Evolutionary conservation across 108 stramenopile species (phyloP).

Genomic region (Cyclotella choctawhatcheeana): DNA sequence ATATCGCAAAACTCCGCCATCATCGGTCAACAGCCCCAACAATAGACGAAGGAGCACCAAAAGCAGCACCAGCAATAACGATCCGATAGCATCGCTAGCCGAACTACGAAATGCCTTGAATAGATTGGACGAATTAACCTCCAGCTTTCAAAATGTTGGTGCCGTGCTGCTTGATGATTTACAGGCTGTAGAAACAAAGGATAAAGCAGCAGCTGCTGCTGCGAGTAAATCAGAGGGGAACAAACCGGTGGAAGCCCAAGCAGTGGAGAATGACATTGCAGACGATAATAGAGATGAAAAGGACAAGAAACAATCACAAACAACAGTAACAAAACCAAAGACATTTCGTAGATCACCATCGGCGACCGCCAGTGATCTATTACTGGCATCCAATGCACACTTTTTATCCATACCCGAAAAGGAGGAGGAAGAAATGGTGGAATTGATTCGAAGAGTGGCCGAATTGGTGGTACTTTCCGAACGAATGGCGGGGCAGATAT

Average conservation of each 20-base stretch:
- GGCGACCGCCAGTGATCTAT: conserved; percentile 3
- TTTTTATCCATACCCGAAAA: conserved; percentile 36
- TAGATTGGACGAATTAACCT: conserved; percentile 47
- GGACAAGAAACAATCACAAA: neutral
- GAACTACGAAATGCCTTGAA: conserved; percentile 52
- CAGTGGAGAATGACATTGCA: neutral
- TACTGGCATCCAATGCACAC: conserved; percentile 23
- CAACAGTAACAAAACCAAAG: neutral
- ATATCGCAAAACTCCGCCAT: conserved; percentile 6
- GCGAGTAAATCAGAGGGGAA: neutral
- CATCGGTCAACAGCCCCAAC: neutral
- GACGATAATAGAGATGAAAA: neutral
- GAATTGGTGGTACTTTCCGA: conserved; percentile 82
- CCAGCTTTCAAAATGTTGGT: conserved; percentile 8
- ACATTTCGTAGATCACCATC: neutral
- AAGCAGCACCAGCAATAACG: neutral
- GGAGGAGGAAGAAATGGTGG: conserved; percentile 61
- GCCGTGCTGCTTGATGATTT: neutral
- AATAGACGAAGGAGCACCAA: neutral
- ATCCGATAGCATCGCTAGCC: conserved; percentile 21
- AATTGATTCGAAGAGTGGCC: conserved; percentile 73
- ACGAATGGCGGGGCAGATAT: conserved; percentile 34
- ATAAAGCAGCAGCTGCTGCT: neutral
- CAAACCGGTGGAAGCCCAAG: neutral
- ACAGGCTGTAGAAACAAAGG: neutral